Evolutionary conservation across 305 asterid genomes (phyloP), one percentile per base, ranked within the genome.

Genomic region (Fraxinus sp.): DNA sequence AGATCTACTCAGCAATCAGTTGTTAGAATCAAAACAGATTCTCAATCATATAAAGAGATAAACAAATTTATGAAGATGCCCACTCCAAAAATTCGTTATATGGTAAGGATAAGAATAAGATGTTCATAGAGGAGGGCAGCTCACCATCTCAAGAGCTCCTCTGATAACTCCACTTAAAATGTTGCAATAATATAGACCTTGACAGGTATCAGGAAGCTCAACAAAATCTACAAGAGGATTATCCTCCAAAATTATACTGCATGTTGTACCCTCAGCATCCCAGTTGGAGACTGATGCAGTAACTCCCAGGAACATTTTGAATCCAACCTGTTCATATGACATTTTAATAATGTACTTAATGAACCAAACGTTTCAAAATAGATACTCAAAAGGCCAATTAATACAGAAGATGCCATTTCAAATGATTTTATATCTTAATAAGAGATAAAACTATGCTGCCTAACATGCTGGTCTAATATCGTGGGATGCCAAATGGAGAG

Each of bases 121-220:
- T 14, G 24, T 59, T 32, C 35, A 85, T 22, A 36, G 78, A 80
- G 52, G 52, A 73, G 33, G 71, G 55, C 83, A 82, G 80, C 94
- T 91, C 79, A 95, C 94, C 94, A 91, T 91, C 88, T 91, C 94
- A 28, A 91, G 91, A 79, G 94, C 90, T 83, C 94, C 94, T 83
- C 90, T 79, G 62, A 91, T 84, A 78, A 91, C 91, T 80, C 99
- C 99, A 86, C 98, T 94, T 64, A 96, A 83, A 81, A 96, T 88
- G 87, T 96, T 96, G 94, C 99, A 94, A 43, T 96, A 96, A 72
- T 91, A 87, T 80, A 96, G 93, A 83, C 98, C 98, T 88, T 96
- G 99, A 83, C 98, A 96, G 76, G 94, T 94, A 84, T 94, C 98
- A 71, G 98, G 99, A 82, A 94, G 98, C 92, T 96, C 99, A 76